Percentiles rank a stretch among this genome's conserved stretches.
These are phyloP conservation scores for Fusarium penzigii DNA, from an alignment of 2,329 filamentous ascomycete genomes.

Conservation along the genomic window DNA sequence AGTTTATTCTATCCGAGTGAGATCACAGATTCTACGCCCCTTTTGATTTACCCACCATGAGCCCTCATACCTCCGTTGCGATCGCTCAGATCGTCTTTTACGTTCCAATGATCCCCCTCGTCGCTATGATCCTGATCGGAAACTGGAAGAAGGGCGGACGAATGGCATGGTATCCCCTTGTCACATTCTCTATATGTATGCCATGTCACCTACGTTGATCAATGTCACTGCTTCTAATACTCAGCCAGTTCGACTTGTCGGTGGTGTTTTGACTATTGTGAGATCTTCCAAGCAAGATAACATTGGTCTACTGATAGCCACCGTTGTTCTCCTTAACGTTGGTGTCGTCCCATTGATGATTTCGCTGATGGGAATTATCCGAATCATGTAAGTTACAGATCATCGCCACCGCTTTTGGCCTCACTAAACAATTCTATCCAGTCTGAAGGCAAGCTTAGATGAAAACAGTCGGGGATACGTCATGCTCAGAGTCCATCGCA, in stretches of 20 bases:
- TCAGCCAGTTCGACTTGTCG: background rate
- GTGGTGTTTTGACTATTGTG: background rate
- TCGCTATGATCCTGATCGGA: no score
- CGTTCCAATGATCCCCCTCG: no score
- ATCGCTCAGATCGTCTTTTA: no score
- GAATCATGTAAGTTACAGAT: background rate
- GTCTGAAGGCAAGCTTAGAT: background rate
- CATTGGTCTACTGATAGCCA: background rate
- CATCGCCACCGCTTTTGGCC: background rate
- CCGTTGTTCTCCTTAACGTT: background rate
- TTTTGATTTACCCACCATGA: no score
- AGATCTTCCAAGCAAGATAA: background rate
- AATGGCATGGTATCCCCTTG: no score
- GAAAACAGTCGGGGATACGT: background rate
- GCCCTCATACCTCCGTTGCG: no score
- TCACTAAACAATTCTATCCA: background rate
- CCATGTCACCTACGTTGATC: background rate
- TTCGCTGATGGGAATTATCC: background rate
- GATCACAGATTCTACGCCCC: no score
- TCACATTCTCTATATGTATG: no score
- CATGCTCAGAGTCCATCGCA: background rate
- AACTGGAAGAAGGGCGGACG: no score
- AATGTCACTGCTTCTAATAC: background rate
- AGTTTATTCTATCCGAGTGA: no score
- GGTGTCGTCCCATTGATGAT: background rate